Evolutionary conservation across 805 yeast genomes (phyloP), one percentile per base, ranked within the genome.

Genomic region (Pichia heedii): DNA sequence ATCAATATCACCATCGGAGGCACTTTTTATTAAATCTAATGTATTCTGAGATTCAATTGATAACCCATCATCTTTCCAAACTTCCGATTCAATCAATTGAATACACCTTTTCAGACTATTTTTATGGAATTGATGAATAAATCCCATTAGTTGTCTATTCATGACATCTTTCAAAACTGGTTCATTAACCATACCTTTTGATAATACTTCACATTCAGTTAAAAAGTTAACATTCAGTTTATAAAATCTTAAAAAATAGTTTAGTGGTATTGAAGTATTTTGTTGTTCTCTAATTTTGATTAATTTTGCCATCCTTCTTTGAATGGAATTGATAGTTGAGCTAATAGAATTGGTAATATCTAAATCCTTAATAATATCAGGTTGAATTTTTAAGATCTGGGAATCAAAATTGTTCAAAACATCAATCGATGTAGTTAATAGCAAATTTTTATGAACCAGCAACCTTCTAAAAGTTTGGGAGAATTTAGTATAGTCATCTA

Each of bases 201-300:
- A 79, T 5, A 89, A 74, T 13, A 78, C 69, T 60, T 93, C 97
- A 59, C 95, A 85, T 55, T 87, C 95, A 39, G 75, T 76, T 35
- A 88, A 67, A 57, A 89, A 89, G 20, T 81, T 68, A 0, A 81
- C 74, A 44, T 79, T 77, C 13, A 84, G 65, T 3, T 82, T 68
- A 60, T 79, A 86, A 41, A 86, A 71, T 46, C 78, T 67, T 38
- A 85, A 55, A 62, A 88, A 89, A 50, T 71, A 74, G n/a, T 73
- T 71, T 9, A 76, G 67, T 3, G 81, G 61, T 20, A 80, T 59
- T 33, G 68, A 71, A 0, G 85, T 74, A 13, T 77, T 78, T 49
- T 83, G 77, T 36, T 82, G 87, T 56, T 81, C 76, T 49, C 97
- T 71, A 7, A 85, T 94, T 42, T 76, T 74, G 13, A 89, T 70